Conservation (phyloP, 2,329 filamentous ascomycete species). For the Pyricularia pennisetigena region DNA sequence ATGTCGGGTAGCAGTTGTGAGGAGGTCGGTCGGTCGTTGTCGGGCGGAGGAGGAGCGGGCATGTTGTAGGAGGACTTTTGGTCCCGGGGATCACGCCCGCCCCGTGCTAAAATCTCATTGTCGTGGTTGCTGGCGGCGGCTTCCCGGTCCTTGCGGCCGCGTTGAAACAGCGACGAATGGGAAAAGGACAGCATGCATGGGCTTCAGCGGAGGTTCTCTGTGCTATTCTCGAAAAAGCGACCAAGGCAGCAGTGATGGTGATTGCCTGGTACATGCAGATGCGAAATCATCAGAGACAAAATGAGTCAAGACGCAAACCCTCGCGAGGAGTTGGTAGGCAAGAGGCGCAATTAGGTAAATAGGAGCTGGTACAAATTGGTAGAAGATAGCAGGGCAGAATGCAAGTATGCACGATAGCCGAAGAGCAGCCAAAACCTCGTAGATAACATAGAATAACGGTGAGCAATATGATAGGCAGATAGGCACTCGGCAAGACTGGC, state of each 20-base stretch:
- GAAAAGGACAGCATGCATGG: not conserved
- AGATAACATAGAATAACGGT: not conserved
- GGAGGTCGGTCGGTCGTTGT: not conserved
- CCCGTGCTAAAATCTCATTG: conserved; percentile 1
- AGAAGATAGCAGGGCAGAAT: not conserved
- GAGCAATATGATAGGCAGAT: not conserved
- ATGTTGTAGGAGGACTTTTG: not conserved
- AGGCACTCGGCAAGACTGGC: not conserved
- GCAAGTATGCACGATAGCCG: not conserved
- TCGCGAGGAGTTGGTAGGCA: not conserved
- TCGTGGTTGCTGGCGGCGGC: not conserved
- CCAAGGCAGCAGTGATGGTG: not conserved
- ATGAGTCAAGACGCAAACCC: not conserved
- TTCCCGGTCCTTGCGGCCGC: not conserved
- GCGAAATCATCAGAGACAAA: not conserved
- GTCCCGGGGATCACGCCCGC: not conserved
- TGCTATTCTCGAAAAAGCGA: not conserved
- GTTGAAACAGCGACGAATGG: not conserved
- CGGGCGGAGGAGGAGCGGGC: not conserved
- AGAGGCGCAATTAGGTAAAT: not conserved
- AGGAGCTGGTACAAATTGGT: not conserved
- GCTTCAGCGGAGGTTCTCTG: not conserved
- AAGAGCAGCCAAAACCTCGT: not conserved
- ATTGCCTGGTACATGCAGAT: not conserved
- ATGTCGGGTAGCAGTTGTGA: conserved; percentile 14